Conservation (phyloP, 176 grass and related monocot genomes). For the Bonia amplexicaulis region DNA sequence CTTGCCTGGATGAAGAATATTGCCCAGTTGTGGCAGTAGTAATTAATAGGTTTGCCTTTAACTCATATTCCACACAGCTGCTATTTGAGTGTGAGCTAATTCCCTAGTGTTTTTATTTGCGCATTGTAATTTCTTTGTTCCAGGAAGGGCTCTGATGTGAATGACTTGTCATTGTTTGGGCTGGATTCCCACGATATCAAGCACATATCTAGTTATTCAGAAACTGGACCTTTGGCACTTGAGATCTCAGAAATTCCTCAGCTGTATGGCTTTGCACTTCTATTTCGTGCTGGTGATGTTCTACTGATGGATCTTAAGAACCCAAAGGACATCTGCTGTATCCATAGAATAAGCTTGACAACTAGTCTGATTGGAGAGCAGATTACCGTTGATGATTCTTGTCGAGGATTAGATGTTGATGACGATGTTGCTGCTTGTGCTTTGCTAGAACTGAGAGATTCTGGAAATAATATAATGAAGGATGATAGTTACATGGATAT, state of each 20-base stretch:
- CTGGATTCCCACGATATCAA: conserved; percentile 45
- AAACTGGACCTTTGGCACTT: conserved; percentile 70
- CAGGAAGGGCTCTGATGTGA: conserved; percentile 69
- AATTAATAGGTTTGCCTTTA: conserved; percentile 68
- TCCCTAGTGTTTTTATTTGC: conserved; percentile 9
- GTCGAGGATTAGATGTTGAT: conserved; percentile 68
- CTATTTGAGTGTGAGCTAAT: background rate
- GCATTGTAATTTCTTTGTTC: conserved; percentile 29
- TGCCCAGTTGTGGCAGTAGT: conserved; percentile 72
- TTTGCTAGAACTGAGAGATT: conserved; percentile 91
- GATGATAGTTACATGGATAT: conserved; percentile 88
- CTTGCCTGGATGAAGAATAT: conserved; percentile 56
- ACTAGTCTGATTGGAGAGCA: conserved; percentile 55
- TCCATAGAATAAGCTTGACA: conserved; percentile 58
- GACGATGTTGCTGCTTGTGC: conserved; percentile 90
- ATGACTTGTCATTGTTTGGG: conserved; percentile 83
- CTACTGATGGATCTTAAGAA: conserved; percentile 88
- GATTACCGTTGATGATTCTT: conserved; percentile 64
- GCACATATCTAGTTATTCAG: conserved; percentile 63
- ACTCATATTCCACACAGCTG: background rate
- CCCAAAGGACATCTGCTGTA: conserved; percentile 58
- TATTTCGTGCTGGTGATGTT: conserved; percentile 82
- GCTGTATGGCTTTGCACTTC: conserved; percentile 81
- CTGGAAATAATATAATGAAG: conserved; percentile 61
- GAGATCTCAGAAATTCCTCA: conserved; percentile 75